Base-by-base conservation (phyloP, 2,329 filamentous ascomycete genomes). In the Sordariomycetes sp. region DNA sequence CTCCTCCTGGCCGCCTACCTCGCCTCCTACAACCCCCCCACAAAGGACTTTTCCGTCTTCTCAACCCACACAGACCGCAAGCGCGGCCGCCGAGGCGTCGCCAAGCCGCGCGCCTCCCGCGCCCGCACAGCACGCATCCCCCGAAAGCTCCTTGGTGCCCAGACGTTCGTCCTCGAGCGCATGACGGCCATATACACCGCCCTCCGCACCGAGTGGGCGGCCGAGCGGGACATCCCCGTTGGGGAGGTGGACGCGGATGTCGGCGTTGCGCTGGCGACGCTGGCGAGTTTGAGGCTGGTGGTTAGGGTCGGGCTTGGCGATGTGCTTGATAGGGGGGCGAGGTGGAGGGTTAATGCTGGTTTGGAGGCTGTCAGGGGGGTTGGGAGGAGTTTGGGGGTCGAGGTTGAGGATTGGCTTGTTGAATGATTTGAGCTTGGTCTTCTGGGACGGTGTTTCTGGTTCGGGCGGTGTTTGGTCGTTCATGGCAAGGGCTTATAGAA, bases 1-100 rank as follows among this genome's bases (percentile, higher is more conserved):
- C 77, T 92, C 32, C 79, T 94, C 12, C 76, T 90, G 28, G 82
- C 88, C 39, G 85, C 88, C 3, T 94, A 94, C 70, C 80, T 94
- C 2, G 86, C 89, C 55, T 90, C 87, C 1, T 89, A 89, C 75
- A 94, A 91, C 67, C 81, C 86, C 15, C 73, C 86, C 1, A 79
- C 82, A n/a, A 82, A 87, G 65, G 89, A 94, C 67, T 73, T 82
- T 4, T 76, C 82, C 1, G 82, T 89, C 65, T 94, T 94, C 74
- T 89, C 87, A 62, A 89, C 87, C 13, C 78, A 81, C 65, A 69
- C 82, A 68, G 74, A 76, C 63, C 68, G 74, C 53, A 71, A 75
- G 61, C 73, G 77, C 55, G 70, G 76, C 1, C 72, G 78, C 15
- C 77, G 78, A 55, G 78, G 79, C 25, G 71, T 71, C 13, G 69